phyloP scores from a whole-genome alignment of 495 filamentous ascomycete species.

The Xylaria longipes region DNA sequence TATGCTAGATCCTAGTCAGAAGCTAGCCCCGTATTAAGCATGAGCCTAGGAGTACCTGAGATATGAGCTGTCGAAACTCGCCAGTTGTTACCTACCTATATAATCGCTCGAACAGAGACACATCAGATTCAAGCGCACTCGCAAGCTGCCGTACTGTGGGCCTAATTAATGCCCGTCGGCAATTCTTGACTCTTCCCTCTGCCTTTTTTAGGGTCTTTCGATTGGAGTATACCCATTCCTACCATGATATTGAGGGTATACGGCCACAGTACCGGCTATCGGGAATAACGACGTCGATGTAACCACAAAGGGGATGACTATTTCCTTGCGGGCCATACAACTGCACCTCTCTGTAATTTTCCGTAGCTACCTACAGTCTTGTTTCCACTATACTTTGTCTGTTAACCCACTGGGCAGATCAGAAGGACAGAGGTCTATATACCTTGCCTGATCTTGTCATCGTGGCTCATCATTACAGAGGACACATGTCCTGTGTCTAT shows the following conservation, averaged over 20 bases:
- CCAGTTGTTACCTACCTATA: slow-evolving; percentile 37
- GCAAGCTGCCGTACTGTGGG: slow-evolving; percentile 54
- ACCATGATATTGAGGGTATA: slow-evolving; percentile 59
- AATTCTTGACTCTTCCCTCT: slow-evolving; percentile 48
- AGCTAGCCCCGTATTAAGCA: slow-evolving; percentile 56
- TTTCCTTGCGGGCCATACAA: too few species aligned
- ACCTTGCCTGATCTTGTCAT: too few species aligned
- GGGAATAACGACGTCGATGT: too few species aligned
- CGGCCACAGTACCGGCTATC: too few species aligned
- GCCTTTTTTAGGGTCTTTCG: slow-evolving; percentile 46
- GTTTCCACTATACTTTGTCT: too few species aligned
- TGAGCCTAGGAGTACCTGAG: slow-evolving; percentile 39
- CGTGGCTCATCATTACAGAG: too few species aligned
- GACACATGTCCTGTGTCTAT: too few species aligned
- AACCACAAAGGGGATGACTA: too few species aligned
- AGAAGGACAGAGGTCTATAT: too few species aligned
- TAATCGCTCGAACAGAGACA: slow-evolving; percentile 59
- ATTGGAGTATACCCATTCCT: slow-evolving; percentile 52
- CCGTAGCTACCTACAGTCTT: too few species aligned
- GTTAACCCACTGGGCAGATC: too few species aligned
- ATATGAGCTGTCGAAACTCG: background rate
- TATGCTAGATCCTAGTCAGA: slow-evolving; percentile 43
- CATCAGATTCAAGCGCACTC: slow-evolving; percentile 47
- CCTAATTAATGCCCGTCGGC: slow-evolving; percentile 54
- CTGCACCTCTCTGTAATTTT: too few species aligned